Evolutionary conservation across 768 basidiomycete species (phyloP), one percentile per base, ranked within the genome.

Genomic region (Sutorius australiensis): DNA sequence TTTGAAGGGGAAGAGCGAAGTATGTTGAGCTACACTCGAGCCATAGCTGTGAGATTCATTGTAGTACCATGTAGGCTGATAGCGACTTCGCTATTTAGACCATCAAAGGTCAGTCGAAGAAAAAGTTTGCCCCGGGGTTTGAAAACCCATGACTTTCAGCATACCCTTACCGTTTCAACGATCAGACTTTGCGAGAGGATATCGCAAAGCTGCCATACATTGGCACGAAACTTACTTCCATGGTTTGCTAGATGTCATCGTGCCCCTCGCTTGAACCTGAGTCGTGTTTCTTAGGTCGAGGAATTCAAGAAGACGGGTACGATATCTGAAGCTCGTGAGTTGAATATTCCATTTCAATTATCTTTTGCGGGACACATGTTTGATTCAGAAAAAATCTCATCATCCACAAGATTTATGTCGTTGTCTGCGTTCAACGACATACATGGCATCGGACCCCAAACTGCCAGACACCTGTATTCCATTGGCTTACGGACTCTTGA

Each of bases 371-470:
- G 51, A 39, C 42, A 33, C 38, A n/a, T 19, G 33, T 36, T 49
- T 38, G 34, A 30, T n/a, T n/a, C 50, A 87, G 81, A 76, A 65
- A 74, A 61, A 9, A 79, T 79, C 10, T 66, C 69, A 6, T 61
- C 64, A 6, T 82, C 82, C 1, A 56, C 74, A 24, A 81, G 86
- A 33, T 89, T 80, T 64, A 68, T 73, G 46, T 67, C 80, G 0
- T 75, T 92, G 8, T 76, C 77, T 7, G 61, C 72, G 0, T 89
- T 93, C 61, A 72, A 78, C 13, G 74, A 79, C 6, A 69, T 93
- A 50, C 83, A 93, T 49, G 85, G 88, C 9, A 84, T 93, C 32
- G 91, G 91, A 7, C 75, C 89, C 0, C 67, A 72, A n/a, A 87
- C 78, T 7, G 87, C 91, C 6, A 78, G 82, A 6, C 72, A 76